Evolutionary conservation across 352 stramenopile species (phyloP), one percentile per base, ranked within the genome.

Genomic region (Globisporangium solare): DNA sequence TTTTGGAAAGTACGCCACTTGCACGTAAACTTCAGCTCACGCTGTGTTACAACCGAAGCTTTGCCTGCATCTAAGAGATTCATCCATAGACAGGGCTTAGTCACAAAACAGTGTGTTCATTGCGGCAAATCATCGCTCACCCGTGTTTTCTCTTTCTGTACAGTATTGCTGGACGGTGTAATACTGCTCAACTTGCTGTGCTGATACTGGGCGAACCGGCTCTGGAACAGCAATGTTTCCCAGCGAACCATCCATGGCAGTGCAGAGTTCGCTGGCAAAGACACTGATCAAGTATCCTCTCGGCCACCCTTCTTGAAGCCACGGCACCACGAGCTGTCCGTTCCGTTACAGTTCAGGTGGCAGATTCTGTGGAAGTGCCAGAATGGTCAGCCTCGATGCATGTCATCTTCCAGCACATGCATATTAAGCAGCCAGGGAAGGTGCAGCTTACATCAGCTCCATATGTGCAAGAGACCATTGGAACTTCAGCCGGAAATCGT

Each of bases 231-330:
- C 59, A 22, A 27, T 13, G 1, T 32, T 39, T 10, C 15, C 58
- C 11, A 63, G 14, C 10, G 60, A 60, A 6, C 47, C 45, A 50
- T 74, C 59, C 51, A 67, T 20, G 20, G 65, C 58, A 20, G 47
- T 66, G 55, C 76, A 89, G 13, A 92, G 61, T 31, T 90, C 76
- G 31, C 70, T 68, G 6, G 67, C 67, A 27, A 89, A 70, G 18
- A 72, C 18, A 11, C 60, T 56, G 6, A 90, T 64, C 1, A 66
- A 79, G 67, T 90, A 90, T 8, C 47, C 61, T 18, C 65, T 45
- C 3, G 74, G 74, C 83, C 83, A 92, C 1, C 73, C 75, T 13
- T 67, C 40, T 13, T 66, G 57, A 4, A 92, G 59, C 78, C 76
- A 91, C 12, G 81, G 66, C 15, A 86, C 41, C 18, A 64, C 32